Evolutionary conservation across 106 monocot genomes (phyloP), one percentile per base, ranked within the genome.

Genomic region (Apostasia shenzhenica): DNA sequence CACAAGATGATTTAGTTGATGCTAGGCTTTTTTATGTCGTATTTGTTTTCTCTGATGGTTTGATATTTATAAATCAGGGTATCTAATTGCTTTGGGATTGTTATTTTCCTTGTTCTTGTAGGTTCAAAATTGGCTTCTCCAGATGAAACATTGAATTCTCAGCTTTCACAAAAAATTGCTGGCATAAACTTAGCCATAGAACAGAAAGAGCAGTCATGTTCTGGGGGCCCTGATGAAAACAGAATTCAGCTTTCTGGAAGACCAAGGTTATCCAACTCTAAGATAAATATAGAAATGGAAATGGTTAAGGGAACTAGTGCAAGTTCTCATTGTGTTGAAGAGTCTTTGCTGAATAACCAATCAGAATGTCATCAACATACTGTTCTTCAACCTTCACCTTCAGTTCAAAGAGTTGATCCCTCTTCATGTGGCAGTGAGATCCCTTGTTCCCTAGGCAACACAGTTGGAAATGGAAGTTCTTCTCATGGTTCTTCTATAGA

Each of bases 1-100:
- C 50, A 57, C 13, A 26, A 48, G 63, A 40, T 68, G 59, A 81
- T 54, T 14, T 55, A 63, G 63, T 72, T 81, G 58, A 72, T 41
- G 53, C 26, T 72, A 47, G 46, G 47, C 26, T 68, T 43, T 46
- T 0, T 26, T 26, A 26, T 26, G 26, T 26, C 26, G 26, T 26
- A 26, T 26, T 26, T 26, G 26, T 26, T 26, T 26, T 26, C 26
- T 26, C 26, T 26, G 26, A 26, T 26, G 26, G 26, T 26, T 26
- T 26, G 26, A 26, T 26, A 26, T 26, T 26, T 6, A n/a, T 26
- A 65, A 48, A 26, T 13, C 37, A 7, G 46, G 6, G 45, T 48
- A 47, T 48, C 1, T 62, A 13, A 3, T 62, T 59, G 42, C 44
- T 3, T 0, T 65, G n/a, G 7, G 3, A 14, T 65, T 65, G 26